Percentiles rank a stretch among this genome's conserved stretches.
Conservation (phyloP, 495 filamentous ascomycete species). For the Beverwykella pulmonaria region DNA sequence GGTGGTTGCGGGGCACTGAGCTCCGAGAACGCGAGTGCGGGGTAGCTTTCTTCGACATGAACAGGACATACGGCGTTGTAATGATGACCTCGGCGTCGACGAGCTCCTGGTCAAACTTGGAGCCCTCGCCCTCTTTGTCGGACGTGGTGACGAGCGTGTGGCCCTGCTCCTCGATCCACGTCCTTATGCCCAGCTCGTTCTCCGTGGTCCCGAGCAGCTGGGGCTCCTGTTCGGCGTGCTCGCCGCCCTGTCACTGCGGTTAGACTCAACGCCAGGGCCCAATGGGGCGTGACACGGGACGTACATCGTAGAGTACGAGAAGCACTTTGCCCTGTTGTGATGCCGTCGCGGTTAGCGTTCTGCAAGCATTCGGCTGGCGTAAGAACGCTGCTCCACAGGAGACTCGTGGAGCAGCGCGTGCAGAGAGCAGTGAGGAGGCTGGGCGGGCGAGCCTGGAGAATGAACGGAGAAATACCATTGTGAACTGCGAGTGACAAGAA, state of each 20-base stretch:
- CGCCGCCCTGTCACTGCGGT: constrained; percentile 57
- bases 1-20: constrained; percentile 28
- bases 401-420: constrained; percentile 46
- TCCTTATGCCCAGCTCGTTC: constrained; percentile 94
- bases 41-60: too few species aligned
- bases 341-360: constrained; percentile 60
- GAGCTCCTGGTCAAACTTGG: constrained; percentile 90
- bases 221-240: constrained; percentile 76
- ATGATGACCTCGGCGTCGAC: constrained; percentile 98
- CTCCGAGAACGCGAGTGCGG: constrained; percentile 16
- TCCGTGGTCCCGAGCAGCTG: constrained; percentile 90
- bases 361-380: constrained; percentile 46
- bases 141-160: constrained; percentile 96
- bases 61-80: constrained; percentile 91
- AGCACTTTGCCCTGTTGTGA: constrained; percentile 72
- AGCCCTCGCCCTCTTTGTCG: constrained; percentile 94
- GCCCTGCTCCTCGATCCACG: constrained; percentile 94
- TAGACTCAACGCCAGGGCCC: background rate
- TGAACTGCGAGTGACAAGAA: constrained; percentile 41
- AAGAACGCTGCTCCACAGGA: constrained; percentile 43
- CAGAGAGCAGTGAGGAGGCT: constrained; percentile 57
- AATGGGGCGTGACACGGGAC: constrained; percentile 38
- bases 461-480: constrained; percentile 72
- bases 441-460: constrained; percentile 62
- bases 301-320: constrained; percentile 75